A percentile compares a stretch with the other conserved stretches of the same genome.
Conservation (phyloP, 1,139 yeast genomes). For the Pichia sp. region DNA sequence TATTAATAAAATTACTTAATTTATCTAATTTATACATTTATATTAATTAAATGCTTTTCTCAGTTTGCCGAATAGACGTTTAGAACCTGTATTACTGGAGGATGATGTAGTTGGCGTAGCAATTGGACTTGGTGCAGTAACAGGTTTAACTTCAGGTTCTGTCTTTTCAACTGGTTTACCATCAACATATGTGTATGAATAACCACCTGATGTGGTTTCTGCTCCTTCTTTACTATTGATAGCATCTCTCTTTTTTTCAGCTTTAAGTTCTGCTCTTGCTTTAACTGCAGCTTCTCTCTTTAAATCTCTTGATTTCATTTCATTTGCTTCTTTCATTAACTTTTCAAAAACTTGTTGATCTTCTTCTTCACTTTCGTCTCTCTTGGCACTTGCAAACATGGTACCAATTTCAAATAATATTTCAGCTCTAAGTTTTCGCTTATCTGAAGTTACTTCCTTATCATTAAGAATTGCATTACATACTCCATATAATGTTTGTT, state of each 20-base stretch:
- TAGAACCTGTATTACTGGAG: background rate
- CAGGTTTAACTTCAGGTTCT: background rate
- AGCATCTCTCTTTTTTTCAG: background rate
- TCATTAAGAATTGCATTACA: conserved; percentile 56
- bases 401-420: conserved; percentile 54
- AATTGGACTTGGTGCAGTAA: background rate
- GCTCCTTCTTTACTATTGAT: background rate
- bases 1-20: background rate
- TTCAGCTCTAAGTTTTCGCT: conserved; percentile 52
- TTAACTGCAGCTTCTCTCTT: conserved; percentile 18
- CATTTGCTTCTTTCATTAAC: conserved; percentile 63
- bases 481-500: conserved; percentile 59
- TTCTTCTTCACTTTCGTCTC: conserved; percentile 66
- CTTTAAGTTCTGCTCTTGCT: conserved; percentile 3
- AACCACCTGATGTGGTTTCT: background rate
- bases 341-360: conserved; percentile 74
- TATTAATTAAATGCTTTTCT: background rate
- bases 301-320: conserved; percentile 32
- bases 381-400: conserved; percentile 46
- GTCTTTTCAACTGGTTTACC: background rate
- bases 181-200: conserved; percentile 1
- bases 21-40: background rate
- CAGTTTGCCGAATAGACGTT: background rate
- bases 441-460: conserved; percentile 44
- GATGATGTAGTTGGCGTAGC: background rate